Conservation (phyloP, 306 rosid genomes). For the Cucurbita argyrosperma region DNA sequence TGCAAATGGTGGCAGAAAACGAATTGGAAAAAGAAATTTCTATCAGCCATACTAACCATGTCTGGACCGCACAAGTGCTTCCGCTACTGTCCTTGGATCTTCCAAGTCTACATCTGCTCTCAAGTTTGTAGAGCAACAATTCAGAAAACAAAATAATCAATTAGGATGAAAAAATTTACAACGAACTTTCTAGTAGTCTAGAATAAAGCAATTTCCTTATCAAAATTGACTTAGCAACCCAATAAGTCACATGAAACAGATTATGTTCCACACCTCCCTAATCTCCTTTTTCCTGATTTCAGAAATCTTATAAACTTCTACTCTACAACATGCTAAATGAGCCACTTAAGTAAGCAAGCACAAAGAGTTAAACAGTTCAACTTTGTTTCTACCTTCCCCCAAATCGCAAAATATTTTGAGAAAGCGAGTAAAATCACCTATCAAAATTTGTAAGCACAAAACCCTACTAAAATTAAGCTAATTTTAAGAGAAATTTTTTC, state of each 20-base stretch:
- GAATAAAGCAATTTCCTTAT: neutral
- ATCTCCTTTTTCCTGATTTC: neutral
- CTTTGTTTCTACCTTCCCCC: neutral
- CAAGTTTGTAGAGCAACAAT: slow-evolving; percentile 15
- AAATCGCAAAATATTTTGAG: neutral
- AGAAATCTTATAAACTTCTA: neutral
- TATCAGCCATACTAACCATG: slow-evolving; percentile 33
- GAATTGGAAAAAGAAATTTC: slow-evolving; percentile 5
- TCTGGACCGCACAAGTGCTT: slow-evolving; percentile 55
- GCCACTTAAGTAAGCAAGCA: neutral
- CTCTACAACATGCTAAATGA: neutral
- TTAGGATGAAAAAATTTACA: neutral
- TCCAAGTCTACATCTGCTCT: slow-evolving; percentile 70
- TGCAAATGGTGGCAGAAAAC: slow-evolving; percentile 3
- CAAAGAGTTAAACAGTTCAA: neutral
- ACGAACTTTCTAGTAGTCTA: neutral
- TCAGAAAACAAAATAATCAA: neutral
- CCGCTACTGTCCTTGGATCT: slow-evolving; percentile 56
- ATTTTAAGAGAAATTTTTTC: neutral
- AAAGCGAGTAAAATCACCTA: neutral
- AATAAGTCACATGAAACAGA: neutral
- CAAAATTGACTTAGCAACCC: neutral
- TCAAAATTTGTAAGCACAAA: neutral
- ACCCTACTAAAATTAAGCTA: neutral
- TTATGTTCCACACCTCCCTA: neutral